Percentiles rank a stretch among this genome's conserved stretches.
Evolutionary conservation across 345 rosid genomes (phyloP).

Genomic region (Balakata baccata): DNA sequence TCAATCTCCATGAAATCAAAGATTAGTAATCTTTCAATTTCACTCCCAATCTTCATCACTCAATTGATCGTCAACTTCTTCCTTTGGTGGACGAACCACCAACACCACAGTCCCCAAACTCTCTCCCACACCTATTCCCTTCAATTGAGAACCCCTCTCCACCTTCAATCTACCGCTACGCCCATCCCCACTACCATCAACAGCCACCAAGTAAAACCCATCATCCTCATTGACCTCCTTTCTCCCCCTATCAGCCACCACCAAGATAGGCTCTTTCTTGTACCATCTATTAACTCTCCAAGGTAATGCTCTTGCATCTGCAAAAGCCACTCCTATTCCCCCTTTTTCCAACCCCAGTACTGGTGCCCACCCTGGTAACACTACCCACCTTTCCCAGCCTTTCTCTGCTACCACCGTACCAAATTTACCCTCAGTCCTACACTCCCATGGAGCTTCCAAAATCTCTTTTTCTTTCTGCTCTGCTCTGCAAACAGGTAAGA

Average conservation of each 20-base stretch:
- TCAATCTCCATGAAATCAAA: constrained; percentile 16
- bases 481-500: constrained; percentile 72
- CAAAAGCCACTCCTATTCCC: constrained; percentile 68
- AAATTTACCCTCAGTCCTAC: constrained; percentile 56
- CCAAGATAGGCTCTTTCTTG: constrained; percentile 69
- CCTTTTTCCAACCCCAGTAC: constrained; percentile 41
- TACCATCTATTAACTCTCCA: constrained; percentile 72
- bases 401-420: constrained; percentile 73
- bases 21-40: constrained; percentile 10
- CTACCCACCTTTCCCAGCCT: constrained; percentile 89
- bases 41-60: constrained; percentile 78
- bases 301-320: constrained; percentile 65
- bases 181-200: constrained; percentile 34
- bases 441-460: constrained; percentile 61
- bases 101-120: constrained; percentile 59
- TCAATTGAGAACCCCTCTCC: constrained; percentile 67
- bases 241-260: constrained; percentile 59
- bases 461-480: constrained; percentile 50
- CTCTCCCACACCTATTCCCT: constrained; percentile 50
- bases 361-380: constrained; percentile 70
- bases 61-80: constrained; percentile 57
- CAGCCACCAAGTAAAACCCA: constrained; percentile 64
- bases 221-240: constrained; percentile 50
- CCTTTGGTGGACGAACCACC: constrained; percentile 76
- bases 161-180: constrained; percentile 41